These are phyloP conservation scores for Pseudognaphalium luteoalbum DNA, from an alignment of 129 eudicot genomes.

Conservation along the genomic window DNA sequence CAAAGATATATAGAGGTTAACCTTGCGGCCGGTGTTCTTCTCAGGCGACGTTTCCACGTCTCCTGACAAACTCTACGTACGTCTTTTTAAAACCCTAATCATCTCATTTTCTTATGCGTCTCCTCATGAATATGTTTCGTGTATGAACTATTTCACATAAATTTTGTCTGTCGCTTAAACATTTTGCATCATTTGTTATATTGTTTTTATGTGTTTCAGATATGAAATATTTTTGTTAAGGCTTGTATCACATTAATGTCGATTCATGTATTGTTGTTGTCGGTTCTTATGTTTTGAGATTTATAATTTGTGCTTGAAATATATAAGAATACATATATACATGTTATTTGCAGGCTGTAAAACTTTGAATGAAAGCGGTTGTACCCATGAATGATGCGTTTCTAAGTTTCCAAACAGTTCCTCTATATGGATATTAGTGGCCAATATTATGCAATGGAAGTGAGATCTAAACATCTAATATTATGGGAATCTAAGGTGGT, in stretches of 20 bases:
- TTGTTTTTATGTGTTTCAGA: not conserved
- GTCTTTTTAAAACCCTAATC: constrained; percentile 15
- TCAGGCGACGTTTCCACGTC: constrained; percentile 36
- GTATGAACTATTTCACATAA: not conserved
- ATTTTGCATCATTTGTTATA: not conserved
- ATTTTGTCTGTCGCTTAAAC: not conserved
- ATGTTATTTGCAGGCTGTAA: not conserved
- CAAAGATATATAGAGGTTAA: not conserved
- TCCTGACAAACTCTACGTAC: constrained; percentile 25
- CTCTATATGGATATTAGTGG: not conserved
- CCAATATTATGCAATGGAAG: not conserved
- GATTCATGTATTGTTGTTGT: not conserved
- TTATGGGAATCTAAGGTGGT: not conserved
- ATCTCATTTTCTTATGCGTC: not conserved
- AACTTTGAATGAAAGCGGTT: not conserved
- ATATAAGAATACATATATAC: not conserved
- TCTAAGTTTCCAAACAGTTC: too few relatives aligned
- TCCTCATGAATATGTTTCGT: not conserved
- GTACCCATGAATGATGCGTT: not conserved
- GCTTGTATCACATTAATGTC: not conserved
- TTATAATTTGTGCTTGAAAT: not conserved
- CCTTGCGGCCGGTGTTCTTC: constrained; percentile 1
- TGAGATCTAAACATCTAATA: not conserved
- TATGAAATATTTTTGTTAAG: not conserved
- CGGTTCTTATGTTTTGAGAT: not conserved